Conservation (phyloP, 768 basidiomycete genomes). For the Gloeophyllum trabeum region DNA sequence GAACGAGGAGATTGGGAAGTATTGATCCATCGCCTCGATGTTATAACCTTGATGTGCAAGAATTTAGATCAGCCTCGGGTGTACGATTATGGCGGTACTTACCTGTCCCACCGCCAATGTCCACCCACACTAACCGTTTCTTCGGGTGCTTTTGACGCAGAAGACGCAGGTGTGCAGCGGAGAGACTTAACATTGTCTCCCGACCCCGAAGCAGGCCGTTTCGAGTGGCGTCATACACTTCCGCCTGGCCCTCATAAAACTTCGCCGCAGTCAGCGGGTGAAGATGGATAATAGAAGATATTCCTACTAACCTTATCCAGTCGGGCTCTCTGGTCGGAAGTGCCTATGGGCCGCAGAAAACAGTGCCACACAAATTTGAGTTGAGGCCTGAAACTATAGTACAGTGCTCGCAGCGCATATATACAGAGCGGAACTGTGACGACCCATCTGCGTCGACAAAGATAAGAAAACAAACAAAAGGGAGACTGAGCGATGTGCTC, state of each 20-base stretch:
- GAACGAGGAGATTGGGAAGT: slow-evolving; percentile 44
- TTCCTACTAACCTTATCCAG: slow-evolving; percentile 26
- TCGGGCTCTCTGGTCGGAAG: slow-evolving; percentile 28
- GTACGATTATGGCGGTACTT: slow-evolving; percentile 2
- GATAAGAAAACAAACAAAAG: too few relatives aligned
- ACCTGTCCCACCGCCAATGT: slow-evolving; percentile 71
- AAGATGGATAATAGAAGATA: not conserved
- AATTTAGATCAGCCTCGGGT: slow-evolving; percentile 1
- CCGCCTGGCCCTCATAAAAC: slow-evolving; percentile 62
- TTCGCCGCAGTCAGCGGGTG: slow-evolving; percentile 8
- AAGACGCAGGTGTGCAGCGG: slow-evolving; percentile 46
- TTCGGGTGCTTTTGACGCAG: slow-evolving; percentile 27
- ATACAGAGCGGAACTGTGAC: too few relatives aligned
- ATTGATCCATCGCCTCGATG: slow-evolving; percentile 62
- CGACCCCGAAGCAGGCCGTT: slow-evolving; percentile 51
- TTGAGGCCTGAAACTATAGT: slow-evolving; percentile 22
- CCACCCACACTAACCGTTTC: slow-evolving; percentile 59
- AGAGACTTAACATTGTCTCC: slow-evolving; percentile 61
- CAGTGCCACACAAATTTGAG: slow-evolving; percentile 40
- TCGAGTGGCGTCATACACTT: slow-evolving; percentile 63
- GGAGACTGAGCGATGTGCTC: too few relatives aligned
- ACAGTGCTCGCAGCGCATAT: too few relatives aligned
- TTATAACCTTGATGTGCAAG: slow-evolving; percentile 36
- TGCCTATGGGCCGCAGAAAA: slow-evolving; percentile 31
- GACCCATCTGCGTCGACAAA: too few relatives aligned